A percentile compares a stretch with the other conserved stretches of the same genome.
Evolutionary conservation across 2,329 filamentous ascomycete genomes (phyloP).

Genomic region (Lecanicillium sp.): DNA sequence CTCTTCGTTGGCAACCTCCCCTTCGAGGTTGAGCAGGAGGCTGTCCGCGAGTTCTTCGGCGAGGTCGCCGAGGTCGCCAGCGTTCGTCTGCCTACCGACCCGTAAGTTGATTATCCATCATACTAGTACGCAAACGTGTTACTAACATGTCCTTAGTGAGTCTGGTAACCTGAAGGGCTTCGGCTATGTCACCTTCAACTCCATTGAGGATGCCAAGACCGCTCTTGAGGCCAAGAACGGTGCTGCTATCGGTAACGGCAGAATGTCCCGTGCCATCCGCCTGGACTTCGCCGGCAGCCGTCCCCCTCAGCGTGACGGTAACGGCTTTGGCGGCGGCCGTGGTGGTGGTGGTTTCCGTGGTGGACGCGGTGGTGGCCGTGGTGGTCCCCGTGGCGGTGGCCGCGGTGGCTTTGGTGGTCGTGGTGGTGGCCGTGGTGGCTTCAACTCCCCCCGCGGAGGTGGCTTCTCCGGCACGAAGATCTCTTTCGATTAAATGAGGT

Average conservation of each 20-base stretch:
- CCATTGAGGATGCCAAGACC: conserved; percentile 74
- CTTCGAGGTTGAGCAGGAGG: conserved; percentile 74
- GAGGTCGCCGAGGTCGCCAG: conserved; percentile 66
- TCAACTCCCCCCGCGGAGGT: conserved; percentile 44
- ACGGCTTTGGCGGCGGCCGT: conserved; percentile 45
- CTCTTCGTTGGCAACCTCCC: conserved; percentile 89
- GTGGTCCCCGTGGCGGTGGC: conserved; percentile 45
- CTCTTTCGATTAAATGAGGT: conserved; percentile 53
- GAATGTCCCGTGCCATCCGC: conserved; percentile 68
- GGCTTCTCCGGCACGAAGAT: conserved; percentile 67
- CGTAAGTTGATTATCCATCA: conserved; percentile 46
- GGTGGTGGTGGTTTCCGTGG: conserved; percentile 47
- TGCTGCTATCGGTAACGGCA: conserved; percentile 53
- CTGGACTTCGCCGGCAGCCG: conserved; percentile 75
- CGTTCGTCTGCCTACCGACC: conserved; percentile 83
- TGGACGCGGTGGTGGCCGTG: conserved; percentile 42
- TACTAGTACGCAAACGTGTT: too few species aligned
- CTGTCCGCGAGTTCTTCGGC: conserved; percentile 67
- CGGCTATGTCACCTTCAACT: conserved; percentile 80
- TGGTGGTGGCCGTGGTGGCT: conserved; percentile 46
- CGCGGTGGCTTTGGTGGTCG: conserved; percentile 49
- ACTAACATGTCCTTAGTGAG: conserved; percentile 45
- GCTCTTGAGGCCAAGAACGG: conserved; percentile 68
- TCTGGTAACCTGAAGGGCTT: conserved; percentile 84
- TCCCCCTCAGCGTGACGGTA: conserved; percentile 47